These are phyloP conservation scores for Aurantiochytrium sp. DNA, from an alignment of 108 stramenopile genomes.

Conservation along the genomic window DNA sequence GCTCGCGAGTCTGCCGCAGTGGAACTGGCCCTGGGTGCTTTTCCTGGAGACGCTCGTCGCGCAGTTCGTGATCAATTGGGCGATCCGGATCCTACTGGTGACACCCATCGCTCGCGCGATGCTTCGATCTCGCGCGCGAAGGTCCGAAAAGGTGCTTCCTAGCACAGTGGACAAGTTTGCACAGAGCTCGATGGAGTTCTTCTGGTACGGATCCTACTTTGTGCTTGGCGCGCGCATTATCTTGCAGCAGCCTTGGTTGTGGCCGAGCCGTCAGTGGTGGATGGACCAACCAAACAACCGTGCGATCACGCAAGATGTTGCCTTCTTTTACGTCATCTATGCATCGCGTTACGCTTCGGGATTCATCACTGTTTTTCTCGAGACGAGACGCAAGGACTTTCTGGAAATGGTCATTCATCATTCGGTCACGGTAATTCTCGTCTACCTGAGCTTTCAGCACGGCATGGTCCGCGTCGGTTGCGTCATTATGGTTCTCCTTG, in stretches of 20 bases:
- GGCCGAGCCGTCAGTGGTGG: constrained; percentile 25
- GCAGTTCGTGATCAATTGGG: constrained; percentile 19
- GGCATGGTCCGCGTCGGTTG: constrained; percentile 38
- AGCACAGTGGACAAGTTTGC: constrained; percentile 15
- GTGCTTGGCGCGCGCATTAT: background rate
- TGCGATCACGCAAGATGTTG: constrained; percentile 28
- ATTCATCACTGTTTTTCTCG: constrained; percentile 34
- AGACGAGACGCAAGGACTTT: constrained; percentile 39
- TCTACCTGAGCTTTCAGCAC: constrained; percentile 24
- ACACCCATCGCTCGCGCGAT: background rate
- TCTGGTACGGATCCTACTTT: constrained; percentile 12
- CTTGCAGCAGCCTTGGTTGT: constrained; percentile 12
- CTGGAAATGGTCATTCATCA: constrained; percentile 30
- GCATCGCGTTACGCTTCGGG: constrained; percentile 37
- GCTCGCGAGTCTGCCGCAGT: background rate
- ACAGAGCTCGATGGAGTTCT: constrained; percentile 15
- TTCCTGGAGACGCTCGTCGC: background rate
- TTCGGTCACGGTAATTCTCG: constrained; percentile 35
- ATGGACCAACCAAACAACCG: background rate
- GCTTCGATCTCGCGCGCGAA: background rate
- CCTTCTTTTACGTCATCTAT: constrained; percentile 47
- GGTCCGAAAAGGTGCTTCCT: background rate
- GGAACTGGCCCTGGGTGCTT: background rate
- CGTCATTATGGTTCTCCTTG: constrained; percentile 52
- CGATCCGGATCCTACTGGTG: background rate